Base-by-base conservation (phyloP, 176 grass and related monocot genomes). In the Stipa capillata region DNA sequence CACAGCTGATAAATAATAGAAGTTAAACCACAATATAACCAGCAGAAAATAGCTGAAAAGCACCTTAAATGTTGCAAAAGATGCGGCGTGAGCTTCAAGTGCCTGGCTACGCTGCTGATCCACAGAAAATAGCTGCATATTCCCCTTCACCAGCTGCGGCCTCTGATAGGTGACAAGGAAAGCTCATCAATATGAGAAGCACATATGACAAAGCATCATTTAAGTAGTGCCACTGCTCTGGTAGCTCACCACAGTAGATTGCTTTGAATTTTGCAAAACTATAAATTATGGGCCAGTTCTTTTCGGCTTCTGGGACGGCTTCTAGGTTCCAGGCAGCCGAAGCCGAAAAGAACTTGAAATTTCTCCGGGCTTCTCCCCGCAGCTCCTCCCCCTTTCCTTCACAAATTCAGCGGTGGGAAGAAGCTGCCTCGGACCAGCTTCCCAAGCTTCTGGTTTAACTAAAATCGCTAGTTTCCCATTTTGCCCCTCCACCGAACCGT, bases 111-210 rank as follows among this genome's bases (percentile, higher is more conserved):
- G 92, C 74, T 99, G 96, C 57, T 99, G 92, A 55, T 99, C 96
- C 42, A 99, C 88, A 68, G 96, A 99, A 87, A 99, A 99, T 52
- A 99, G 92, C 67, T 99, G 96, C 92, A 99, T 95, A 59, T 91
- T 99, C 73, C 96, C 96, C 73, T 99, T 99, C 72, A 95, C 96
- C 65, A 99, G 60, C 77, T 99, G 96, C 12, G 92, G 92, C 74
- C 90, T 93, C 96, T 99, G 70, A 47, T 63, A 79, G 49, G n/a
- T 60, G 55, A 83, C 82, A 55, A 83, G 21, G 42, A 79, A 34
- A 8, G 33, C 9, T 68, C 17, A 1, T 13, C 59, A 74, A 67
- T 58, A 69, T n/a, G n/a, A n/a, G 59, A 79, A 59, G 32, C 20
- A 53, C 4, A 29, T 44, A 68, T 4, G 73, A 53, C n/a, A n/a